Base-by-base conservation (phyloP, 2,329 filamentous ascomycete species). In the Fusarium vanettenii region DNA sequence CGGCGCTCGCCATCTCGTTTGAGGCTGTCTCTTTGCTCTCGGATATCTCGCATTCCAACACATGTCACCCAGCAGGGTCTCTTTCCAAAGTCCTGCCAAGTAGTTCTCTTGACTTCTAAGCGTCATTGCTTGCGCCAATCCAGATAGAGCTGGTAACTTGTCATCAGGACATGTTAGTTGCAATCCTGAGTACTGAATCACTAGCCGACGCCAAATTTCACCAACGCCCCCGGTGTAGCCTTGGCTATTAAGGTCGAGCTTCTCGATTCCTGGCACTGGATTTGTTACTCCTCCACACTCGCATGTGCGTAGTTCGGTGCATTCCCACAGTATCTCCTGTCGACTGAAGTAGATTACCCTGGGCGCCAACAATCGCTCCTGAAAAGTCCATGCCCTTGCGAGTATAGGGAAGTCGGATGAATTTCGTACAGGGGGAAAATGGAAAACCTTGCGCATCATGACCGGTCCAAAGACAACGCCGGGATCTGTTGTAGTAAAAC, bases 351-450 rank as follows among this genome's bases (percentile, higher is more conserved):
- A 43, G 20, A 43, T 14, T 22, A 43, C 11, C 20, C 41, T 43
- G 11, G 3, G 41, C 1, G 41, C 41, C 20, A 43, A 5, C 2
- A 43, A 43, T 22, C 41, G 41, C 41, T 43, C 41, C 6, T 43
- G n/a, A 14, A 8, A 43, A 1, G 20, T 22, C 41, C 41, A 43
- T 14, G n/a, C 41, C 20, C 41, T 43, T 9, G n/a, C 8, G 3
- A 43, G 11, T 43, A 43, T 43, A 14, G 41, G 39, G 6, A 43
- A 39, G 8, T n/a, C 18, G 16, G 37, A 2, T 2, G 8, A 39
- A 2, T 9, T 4, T 4, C 18, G 4, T n/a, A 3, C 4, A 10
- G 2, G 3, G 4, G 7, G 18, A n/a, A n/a, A n/a, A 39, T 39
- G 37, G 7, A 8, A n/a, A 3, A 43, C 2, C 3, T 8, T 22